Evolutionary conservation across 2,329 filamentous ascomycete genomes (phyloP).

Genomic region (Pyrenophora tritici-repentis): DNA sequence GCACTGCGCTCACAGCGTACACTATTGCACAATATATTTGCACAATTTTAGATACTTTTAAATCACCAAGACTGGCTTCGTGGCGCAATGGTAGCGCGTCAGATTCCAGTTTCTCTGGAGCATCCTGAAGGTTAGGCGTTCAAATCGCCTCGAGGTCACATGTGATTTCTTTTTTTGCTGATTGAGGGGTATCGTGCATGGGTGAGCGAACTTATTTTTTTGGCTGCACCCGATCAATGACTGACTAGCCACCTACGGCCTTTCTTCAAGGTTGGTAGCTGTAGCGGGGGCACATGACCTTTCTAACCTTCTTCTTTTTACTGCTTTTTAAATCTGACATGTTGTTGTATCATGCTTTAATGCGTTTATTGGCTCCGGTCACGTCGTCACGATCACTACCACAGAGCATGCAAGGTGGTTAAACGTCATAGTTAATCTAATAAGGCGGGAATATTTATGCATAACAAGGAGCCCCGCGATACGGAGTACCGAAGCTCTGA

Average conservation of each 20-base stretch:
- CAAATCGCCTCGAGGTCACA: constrained; percentile 19
- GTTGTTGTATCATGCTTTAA: neutral
- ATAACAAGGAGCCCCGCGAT: neutral
- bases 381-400: too few relatives aligned
- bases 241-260: too few relatives aligned
- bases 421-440: neutral
- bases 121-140: constrained; percentile 19
- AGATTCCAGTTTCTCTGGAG: constrained; percentile 19
- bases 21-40: neutral
- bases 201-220: neutral
- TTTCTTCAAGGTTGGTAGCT: too few relatives aligned
- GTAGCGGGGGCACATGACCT: too few relatives aligned
- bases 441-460: constrained; percentile 1
- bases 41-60: neutral
- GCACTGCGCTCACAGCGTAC: too few relatives aligned
- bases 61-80: constrained; percentile 12
- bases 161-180: neutral
- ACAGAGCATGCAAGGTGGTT: neutral
- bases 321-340: neutral
- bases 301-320: too few relatives aligned
- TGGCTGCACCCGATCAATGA: neutral
- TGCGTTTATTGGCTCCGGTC: too few relatives aligned
- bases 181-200: too few relatives aligned
- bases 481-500: neutral
- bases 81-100: constrained; percentile 21